Base-by-base conservation (phyloP, 257 asterid genomes). In the Solanum bulbocastanum region DNA sequence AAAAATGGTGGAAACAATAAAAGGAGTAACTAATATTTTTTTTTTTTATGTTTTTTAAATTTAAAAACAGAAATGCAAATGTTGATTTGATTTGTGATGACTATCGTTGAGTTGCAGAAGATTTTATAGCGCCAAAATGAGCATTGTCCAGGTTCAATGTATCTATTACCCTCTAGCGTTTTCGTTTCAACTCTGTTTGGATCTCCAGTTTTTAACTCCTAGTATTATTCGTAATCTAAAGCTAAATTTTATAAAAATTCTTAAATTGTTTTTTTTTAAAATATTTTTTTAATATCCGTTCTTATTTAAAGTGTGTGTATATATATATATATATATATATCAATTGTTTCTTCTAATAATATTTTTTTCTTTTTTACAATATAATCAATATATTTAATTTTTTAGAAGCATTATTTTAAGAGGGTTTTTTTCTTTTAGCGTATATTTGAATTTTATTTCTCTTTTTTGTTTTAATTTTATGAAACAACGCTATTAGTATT, bases 111-210 rank as follows among this genome's bases (percentile, higher is more conserved):
- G 36, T 1, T 35, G 1, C 11, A 9, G 60, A 89, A n/a, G 37
- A 4, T 86, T 88, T 92, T 93, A 94, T 93, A 94, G 93, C 88
- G 33, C 27, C 60, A 20, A 8, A 16, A 56, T 33, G 58, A 14
- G 33, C 32, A 88, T 90, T 52, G 98, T 95, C 98, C 60, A 93
- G 95, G 93, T 95, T 94, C 98, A 95, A 93, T 94, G 98, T 90
- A 95, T 87, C 94, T 92, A 25, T 3, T 32, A 22, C 18, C 15
- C 5, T 72, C 2, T 10, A 12, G 30, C 30, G 14, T 60, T 23
- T 10, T 23, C 30, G 32, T 62, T 60, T 60, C 30, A 23, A 60
- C 30, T 22, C 39, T 8, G 7, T 71, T 71, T 16, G 42, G 44
- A 10, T 72, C n/a, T 72, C 44, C 18, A 72, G n/a, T 69, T 56